A percentile compares a stretch with the other conserved stretches of the same genome.
phyloP scores from a whole-genome alignment of 176 grass and related monocot species.

The Musa acuminata region DNA sequence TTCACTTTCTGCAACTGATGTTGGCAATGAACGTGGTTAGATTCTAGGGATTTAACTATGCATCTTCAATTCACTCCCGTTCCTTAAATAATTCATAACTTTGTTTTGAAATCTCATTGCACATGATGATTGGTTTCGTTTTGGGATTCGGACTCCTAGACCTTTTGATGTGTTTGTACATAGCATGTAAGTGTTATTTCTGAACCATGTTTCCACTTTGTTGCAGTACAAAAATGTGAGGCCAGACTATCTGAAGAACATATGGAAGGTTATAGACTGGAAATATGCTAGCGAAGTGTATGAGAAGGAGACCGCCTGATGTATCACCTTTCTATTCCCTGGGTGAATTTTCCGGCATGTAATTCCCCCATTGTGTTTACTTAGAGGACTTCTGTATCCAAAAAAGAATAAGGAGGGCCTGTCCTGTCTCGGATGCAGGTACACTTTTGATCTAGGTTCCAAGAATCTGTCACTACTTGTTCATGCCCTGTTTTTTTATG shows the following conservation, averaged over 20 bases:
- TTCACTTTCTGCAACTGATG: background rate
- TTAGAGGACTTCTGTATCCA: no score
- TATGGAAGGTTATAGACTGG: slow-evolving; percentile 37
- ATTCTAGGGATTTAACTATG: no score
- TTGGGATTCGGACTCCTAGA: no score
- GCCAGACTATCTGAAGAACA: slow-evolving; percentile 28
- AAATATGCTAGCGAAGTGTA: slow-evolving; percentile 27
- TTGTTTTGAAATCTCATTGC: background rate
- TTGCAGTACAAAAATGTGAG: slow-evolving; percentile 38
- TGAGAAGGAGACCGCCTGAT: slow-evolving; percentile 17
- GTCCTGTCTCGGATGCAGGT: background rate
- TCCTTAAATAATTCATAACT: background rate
- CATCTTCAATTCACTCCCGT: background rate
- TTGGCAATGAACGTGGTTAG: background rate
- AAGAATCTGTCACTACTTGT: no score
- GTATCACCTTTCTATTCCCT: background rate
- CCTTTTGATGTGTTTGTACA: no score
- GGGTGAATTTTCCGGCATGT: background rate
- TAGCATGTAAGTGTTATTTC: no score
- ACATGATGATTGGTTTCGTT: background rate
- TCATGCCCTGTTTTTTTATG: no score
- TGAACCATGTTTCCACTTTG: background rate
- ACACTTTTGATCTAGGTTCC: no score
- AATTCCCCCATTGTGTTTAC: no score
- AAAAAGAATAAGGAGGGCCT: background rate